These are phyloP conservation scores for Acrodontium crateriforme DNA, from an alignment of 2,329 filamentous ascomycete genomes.

Conservation along the genomic window DNA sequence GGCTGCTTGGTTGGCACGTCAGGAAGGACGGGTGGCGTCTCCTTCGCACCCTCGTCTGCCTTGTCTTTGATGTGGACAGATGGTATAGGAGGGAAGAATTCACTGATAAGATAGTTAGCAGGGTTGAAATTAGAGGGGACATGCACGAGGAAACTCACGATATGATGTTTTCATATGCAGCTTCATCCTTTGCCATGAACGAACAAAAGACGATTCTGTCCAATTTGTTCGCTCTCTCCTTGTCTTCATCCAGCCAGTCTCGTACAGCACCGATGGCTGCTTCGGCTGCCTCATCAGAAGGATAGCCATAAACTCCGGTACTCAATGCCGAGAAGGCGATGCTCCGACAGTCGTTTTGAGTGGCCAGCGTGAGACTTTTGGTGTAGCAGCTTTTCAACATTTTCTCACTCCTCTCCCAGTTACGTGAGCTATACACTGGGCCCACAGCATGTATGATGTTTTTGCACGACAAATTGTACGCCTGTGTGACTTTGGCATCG, in stretches of 20 bases:
- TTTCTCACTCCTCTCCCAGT: conserved; percentile 24
- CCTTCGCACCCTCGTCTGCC: conserved; percentile 15
- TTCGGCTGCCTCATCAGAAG: conserved; percentile 56
- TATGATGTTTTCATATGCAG: conserved; percentile 54
- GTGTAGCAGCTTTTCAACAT: conserved; percentile 54
- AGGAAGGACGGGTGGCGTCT: conserved; percentile 30
- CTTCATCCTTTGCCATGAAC: conserved; percentile 64
- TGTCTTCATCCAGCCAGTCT: conserved; percentile 37
- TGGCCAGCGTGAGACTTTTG: conserved; percentile 58
- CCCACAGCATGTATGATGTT: conserved; percentile 87
- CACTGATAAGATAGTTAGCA: conserved; percentile 10
- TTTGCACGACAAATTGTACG: conserved; percentile 59
- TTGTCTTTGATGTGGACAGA: neutral
- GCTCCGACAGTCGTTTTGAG: conserved; percentile 48
- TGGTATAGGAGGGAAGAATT: conserved; percentile 22
- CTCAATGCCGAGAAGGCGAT: conserved; percentile 77
- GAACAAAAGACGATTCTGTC: conserved; percentile 73
- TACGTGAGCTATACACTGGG: conserved; percentile 50
- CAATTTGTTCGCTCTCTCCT: conserved; percentile 34
- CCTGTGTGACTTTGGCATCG: conserved; percentile 67
- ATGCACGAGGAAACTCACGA: conserved; percentile 47
- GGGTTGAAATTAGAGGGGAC: neutral
- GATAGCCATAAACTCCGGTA: conserved; percentile 84
- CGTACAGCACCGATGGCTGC: conserved; percentile 52
- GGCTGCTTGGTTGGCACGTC: conserved; percentile 36